These are phyloP conservation scores for Ophiocordyceps robertsii DNA, from an alignment of 2,329 filamentous ascomycete genomes.

Conservation along the genomic window DNA sequence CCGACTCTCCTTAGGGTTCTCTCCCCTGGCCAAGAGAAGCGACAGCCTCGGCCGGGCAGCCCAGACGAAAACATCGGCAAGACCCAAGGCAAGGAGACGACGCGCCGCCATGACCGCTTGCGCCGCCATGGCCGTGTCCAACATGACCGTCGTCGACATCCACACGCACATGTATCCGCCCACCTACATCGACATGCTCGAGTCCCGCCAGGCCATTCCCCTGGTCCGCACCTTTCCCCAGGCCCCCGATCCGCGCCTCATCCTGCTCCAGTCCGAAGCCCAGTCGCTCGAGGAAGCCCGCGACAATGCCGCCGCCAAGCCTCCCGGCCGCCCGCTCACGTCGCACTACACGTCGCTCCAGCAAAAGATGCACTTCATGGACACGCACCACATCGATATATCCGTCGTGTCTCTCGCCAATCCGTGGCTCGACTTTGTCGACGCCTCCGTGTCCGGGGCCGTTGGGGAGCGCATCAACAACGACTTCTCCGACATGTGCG, in stretches of 20 bases:
- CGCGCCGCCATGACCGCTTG: slow-evolving; percentile 26
- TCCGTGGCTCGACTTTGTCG: slow-evolving; percentile 83
- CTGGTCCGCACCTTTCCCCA: slow-evolving; percentile 55
- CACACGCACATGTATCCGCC: slow-evolving; percentile 61
- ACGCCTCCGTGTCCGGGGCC: slow-evolving; percentile 41
- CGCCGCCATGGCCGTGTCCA: slow-evolving; percentile 12
- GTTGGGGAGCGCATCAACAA: slow-evolving; percentile 60
- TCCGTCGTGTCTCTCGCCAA: slow-evolving; percentile 85
- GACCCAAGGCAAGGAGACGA: too few species aligned
- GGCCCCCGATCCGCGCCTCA: slow-evolving; percentile 44
- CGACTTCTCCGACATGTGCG: slow-evolving; percentile 64
- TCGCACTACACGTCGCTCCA: slow-evolving; percentile 68
- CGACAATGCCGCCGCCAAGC: slow-evolving; percentile 37
- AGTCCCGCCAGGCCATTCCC: slow-evolving; percentile 48
- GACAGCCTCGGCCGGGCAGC: too few species aligned
- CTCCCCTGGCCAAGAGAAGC: too few species aligned
- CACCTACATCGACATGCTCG: slow-evolving; percentile 46
- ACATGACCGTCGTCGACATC: slow-evolving; percentile 43
- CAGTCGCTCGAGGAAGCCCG: slow-evolving; percentile 31
- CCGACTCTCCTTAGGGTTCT: too few species aligned
- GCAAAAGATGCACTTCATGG: slow-evolving; percentile 80
- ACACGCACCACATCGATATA: slow-evolving; percentile 65
- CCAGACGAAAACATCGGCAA: too few species aligned
- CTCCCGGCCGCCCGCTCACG: slow-evolving; percentile 70
- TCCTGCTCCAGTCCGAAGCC: slow-evolving; percentile 44